Conservation (phyloP, 176 grass and related monocot species). For the Stipa capillata region DNA sequence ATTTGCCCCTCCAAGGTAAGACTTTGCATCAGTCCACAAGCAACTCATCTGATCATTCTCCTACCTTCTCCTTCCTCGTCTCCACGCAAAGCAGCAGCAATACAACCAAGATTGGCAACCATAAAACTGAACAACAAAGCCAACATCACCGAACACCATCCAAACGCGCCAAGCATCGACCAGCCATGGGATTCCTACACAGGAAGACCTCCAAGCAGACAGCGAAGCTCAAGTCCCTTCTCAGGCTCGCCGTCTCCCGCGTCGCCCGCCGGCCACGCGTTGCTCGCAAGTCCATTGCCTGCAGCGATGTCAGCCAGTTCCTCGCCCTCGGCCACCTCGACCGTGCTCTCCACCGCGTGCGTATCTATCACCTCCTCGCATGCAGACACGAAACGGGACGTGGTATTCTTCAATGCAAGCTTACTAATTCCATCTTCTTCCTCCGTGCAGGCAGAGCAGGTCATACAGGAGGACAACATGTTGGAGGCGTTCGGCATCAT, state of each 20-base stretch:
- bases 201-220: slow-evolving; percentile 28
- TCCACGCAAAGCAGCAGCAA: slow-evolving; percentile 18
- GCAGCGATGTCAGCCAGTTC: slow-evolving; percentile 32
- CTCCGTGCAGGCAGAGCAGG: slow-evolving; percentile 14
- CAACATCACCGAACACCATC: neutral
- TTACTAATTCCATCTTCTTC: neutral
- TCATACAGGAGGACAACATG: slow-evolving; percentile 43
- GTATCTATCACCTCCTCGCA: neutral
- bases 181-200: slow-evolving; percentile 29
- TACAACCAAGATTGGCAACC: neutral
- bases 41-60: slow-evolving; percentile 3
- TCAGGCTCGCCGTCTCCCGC: slow-evolving; percentile 4
- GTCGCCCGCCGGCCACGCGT: slow-evolving; percentile 6
- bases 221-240: slow-evolving; percentile 27
- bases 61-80: neutral
- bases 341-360: slow-evolving; percentile 27
- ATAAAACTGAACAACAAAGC: neutral
- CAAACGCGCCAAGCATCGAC: neutral
- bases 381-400: neutral
- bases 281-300: slow-evolving; percentile 23
- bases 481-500: slow-evolving; percentile 38
- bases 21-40: slow-evolving; percentile 14
- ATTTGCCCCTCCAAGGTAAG: neutral
- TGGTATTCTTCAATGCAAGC: neutral
- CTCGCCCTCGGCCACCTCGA: slow-evolving; percentile 27